A percentile compares a stretch with the other conserved stretches of the same genome.
These are phyloP conservation scores for Ustilago xerochloae DNA, from an alignment of 1,284 basidiomycete genomes.

Conservation along the genomic window DNA sequence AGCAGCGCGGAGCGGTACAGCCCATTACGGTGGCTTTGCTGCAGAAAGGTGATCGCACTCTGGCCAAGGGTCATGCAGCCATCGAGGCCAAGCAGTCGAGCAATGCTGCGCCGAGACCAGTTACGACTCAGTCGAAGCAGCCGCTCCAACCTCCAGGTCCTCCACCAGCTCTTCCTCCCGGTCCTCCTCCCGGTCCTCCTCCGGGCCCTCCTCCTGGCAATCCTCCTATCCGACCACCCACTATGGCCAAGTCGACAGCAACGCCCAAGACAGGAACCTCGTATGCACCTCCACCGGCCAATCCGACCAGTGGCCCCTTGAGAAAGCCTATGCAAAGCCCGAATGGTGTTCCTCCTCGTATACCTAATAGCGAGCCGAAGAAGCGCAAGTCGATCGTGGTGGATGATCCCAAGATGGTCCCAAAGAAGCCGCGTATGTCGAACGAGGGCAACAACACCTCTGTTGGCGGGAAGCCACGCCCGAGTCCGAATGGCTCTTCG, in stretches of 20 bases:
- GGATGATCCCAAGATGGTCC: slow-evolving; percentile 18
- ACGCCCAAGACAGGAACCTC: slow-evolving; percentile 3
- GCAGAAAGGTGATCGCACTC: slow-evolving; percentile 35
- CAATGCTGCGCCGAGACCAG: neutral
- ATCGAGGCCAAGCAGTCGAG: slow-evolving; percentile 15
- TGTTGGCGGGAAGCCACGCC: slow-evolving; percentile 5
- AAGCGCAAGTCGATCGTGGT: slow-evolving; percentile 45
- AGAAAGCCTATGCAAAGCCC: slow-evolving; percentile 8
- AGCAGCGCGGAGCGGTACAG: slow-evolving; percentile 38
- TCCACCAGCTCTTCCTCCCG: slow-evolving; percentile 1
- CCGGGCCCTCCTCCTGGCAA: neutral
- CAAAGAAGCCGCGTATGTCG: slow-evolving; percentile 36
- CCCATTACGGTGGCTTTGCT: slow-evolving; percentile 36
- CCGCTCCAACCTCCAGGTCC: slow-evolving; percentile 2
- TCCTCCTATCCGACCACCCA: slow-evolving; percentile 9
- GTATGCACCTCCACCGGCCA: slow-evolving; percentile 17
- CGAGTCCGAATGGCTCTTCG: neutral
- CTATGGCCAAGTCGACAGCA: slow-evolving; percentile 3
- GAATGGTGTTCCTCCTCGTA: slow-evolving; percentile 2
- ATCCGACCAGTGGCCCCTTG: neutral
- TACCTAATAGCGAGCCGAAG: slow-evolving; percentile 16
- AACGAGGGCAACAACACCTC: neutral
- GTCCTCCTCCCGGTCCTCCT: neutral
- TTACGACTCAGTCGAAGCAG: slow-evolving; percentile 2
- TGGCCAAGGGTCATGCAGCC: slow-evolving; percentile 25